phyloP scores from a whole-genome alignment of 257 asterid species.

The Petrea volubilis region DNA sequence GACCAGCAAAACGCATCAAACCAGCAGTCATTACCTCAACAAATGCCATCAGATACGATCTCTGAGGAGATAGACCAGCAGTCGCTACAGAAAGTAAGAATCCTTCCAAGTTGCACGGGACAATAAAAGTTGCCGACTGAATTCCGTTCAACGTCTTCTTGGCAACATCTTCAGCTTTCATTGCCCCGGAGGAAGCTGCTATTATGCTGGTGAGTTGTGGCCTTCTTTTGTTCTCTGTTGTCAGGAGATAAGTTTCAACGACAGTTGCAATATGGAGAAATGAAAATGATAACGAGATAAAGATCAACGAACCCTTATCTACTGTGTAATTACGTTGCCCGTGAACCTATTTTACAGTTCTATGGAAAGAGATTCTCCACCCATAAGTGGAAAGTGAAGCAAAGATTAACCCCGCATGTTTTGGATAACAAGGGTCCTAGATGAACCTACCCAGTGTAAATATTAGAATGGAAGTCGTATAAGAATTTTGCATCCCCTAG shows the following conservation, averaged over 20 bases:
- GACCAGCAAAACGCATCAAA: slow-evolving; percentile 61
- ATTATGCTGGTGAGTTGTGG: slow-evolving; percentile 74
- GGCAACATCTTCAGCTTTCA: slow-evolving; percentile 94
- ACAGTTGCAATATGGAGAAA: not conserved
- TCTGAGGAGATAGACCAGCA: slow-evolving; percentile 91
- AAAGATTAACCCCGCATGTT: too few species aligned
- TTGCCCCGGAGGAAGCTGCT: slow-evolving; percentile 91
- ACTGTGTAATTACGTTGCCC: too few species aligned
- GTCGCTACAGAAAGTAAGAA: slow-evolving; percentile 68
- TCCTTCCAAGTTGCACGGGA: slow-evolving; percentile 89
- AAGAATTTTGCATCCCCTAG: too few species aligned
- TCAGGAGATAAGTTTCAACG: slow-evolving; percentile 9
- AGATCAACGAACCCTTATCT: not conserved
- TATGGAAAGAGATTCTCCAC: too few species aligned
- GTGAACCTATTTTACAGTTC: too few species aligned
- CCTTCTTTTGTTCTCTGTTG: slow-evolving; percentile 78
- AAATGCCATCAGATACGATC: slow-evolving; percentile 77
- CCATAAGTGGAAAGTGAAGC: too few species aligned
- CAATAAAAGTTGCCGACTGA: slow-evolving; percentile 61
- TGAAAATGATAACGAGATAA: not conserved
- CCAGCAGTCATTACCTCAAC: slow-evolving; percentile 71
- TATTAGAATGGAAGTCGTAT: too few species aligned
- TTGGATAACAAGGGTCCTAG: too few species aligned
- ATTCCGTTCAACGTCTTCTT: slow-evolving; percentile 65
- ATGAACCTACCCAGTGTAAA: too few species aligned